A percentile compares a stretch with the other conserved stretches of the same genome.
Evolutionary conservation across 2,329 filamentous ascomycete species (phyloP).

Genomic region (Epichloe brachyelytri): DNA sequence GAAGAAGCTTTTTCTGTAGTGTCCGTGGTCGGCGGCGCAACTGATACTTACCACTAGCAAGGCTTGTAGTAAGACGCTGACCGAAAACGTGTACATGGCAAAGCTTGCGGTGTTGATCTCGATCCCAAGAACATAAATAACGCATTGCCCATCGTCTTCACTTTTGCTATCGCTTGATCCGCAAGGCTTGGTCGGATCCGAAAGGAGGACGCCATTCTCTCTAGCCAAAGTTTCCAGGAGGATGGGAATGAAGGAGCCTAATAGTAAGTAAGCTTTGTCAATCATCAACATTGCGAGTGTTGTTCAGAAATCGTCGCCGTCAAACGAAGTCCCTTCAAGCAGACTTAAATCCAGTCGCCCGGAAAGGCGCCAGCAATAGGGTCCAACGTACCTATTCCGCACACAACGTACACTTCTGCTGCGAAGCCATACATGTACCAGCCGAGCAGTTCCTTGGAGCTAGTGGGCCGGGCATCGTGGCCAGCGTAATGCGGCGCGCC

Average conservation of each 20-base stretch:
- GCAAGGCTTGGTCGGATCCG: constrained; percentile 65
- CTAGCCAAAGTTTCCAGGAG: constrained; percentile 86
- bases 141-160: constrained; percentile 53
- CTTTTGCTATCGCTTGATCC: constrained; percentile 45
- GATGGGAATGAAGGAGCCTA: constrained; percentile 90
- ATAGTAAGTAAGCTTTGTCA: neutral
- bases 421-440: constrained; percentile 98
- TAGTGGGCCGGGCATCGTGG: constrained; percentile 83
- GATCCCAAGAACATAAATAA: constrained; percentile 68
- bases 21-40: constrained; percentile 87
- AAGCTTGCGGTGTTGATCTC: constrained; percentile 95
- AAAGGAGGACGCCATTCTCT: constrained; percentile 77
- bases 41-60: constrained; percentile 92
- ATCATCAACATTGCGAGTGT: constrained; percentile 4
- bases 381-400: constrained; percentile 48
- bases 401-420: constrained; percentile 91
- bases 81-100: constrained; percentile 95
- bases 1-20: constrained; percentile 78
- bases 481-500: constrained; percentile 51
- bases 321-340: neutral
- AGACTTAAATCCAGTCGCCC: neutral
- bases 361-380: too few species aligned
- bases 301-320: neutral
- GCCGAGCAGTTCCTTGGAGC: constrained; percentile 71
- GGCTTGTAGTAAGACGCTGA: constrained; percentile 81